These are phyloP conservation scores for Phlegmacium glaucopus DNA, from an alignment of 768 basidiomycete genomes.

Conservation along the genomic window DNA sequence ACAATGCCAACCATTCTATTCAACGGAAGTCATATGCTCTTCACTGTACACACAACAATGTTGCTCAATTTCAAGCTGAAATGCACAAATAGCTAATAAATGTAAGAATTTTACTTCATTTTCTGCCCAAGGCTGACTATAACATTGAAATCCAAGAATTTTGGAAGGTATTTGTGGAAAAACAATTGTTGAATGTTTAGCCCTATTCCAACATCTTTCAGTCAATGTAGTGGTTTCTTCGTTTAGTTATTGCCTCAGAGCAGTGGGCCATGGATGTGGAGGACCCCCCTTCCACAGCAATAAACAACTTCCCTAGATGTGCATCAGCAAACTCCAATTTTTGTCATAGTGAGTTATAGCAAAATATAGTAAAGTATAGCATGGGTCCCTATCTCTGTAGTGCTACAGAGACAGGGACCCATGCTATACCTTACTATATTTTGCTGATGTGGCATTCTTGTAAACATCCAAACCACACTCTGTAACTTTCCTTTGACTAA, in stretches of 20 bases:
- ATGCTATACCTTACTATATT: too few species aligned
- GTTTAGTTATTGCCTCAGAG: conserved; percentile 70
- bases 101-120: conserved; percentile 29
- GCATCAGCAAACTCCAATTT: too few species aligned
- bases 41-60: conserved; percentile 64
- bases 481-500: conserved; percentile 14
- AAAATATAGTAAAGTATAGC: too few species aligned
- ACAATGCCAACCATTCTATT: conserved; percentile 61
- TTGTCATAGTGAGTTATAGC: too few species aligned
- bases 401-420: too few species aligned
- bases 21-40: conserved; percentile 75
- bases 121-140: conserved; percentile 5
- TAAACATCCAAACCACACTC: conserved; percentile 28
- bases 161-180: conserved; percentile 57
- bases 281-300: conserved; percentile 69
- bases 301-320: conserved; percentile 79
- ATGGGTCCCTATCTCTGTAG: too few species aligned
- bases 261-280: conserved; percentile 64
- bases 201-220: conserved; percentile 74
- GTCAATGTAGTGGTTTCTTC: conserved; percentile 70
- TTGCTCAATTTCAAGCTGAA: conserved; percentile 69
- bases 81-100: conserved; percentile 64
- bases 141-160: conserved; percentile 44
- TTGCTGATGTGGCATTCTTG: conserved; percentile 68
- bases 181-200: conserved; percentile 62